phyloP scores from a whole-genome alignment of 345 rosid genomes.

The Erysimum cheiranthoides region DNA sequence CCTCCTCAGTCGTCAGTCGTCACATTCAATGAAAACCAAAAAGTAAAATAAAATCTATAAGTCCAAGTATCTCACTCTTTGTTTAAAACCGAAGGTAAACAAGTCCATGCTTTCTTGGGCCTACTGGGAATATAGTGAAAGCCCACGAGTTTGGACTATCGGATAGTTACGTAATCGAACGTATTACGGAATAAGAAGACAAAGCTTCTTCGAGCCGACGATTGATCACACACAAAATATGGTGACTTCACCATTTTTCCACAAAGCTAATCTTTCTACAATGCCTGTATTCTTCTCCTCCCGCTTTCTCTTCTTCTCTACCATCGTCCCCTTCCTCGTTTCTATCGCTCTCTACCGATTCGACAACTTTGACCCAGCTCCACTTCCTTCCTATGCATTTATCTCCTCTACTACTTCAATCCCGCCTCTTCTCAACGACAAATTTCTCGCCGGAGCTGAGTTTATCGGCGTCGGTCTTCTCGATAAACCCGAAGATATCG shows the following conservation, averaged over 20 bases:
- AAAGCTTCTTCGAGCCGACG: not conserved
- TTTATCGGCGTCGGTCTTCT: constrained; percentile 52
- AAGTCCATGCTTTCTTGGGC: not conserved
- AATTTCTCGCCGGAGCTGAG: constrained; percentile 55
- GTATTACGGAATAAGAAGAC: not conserved
- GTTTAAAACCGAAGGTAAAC: too few relatives aligned
- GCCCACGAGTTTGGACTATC: not conserved
- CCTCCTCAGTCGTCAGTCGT: too few relatives aligned
- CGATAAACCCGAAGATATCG: constrained; percentile 69
- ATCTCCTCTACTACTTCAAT: constrained; percentile 11
- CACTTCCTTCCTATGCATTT: constrained; percentile 51
- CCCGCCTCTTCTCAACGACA: constrained; percentile 41
- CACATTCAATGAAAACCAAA: too few relatives aligned
- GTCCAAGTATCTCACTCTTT: too few relatives aligned
- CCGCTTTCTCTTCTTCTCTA: constrained; percentile 32
- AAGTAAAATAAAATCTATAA: too few relatives aligned
- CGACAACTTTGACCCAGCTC: constrained; percentile 62
- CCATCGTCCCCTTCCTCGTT: constrained; percentile 41
- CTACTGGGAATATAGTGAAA: not conserved
- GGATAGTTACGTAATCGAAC: not conserved
- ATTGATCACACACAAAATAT: not conserved
- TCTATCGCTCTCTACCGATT: constrained; percentile 52
- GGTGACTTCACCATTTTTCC: not conserved
- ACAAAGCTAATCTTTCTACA: not conserved
- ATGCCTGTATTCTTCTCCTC: constrained; percentile 21